Evolutionary conservation across 2,329 filamentous ascomycete genomes (phyloP), one percentile per base, ranked within the genome.

Genomic region (Fusarium sp.): DNA sequence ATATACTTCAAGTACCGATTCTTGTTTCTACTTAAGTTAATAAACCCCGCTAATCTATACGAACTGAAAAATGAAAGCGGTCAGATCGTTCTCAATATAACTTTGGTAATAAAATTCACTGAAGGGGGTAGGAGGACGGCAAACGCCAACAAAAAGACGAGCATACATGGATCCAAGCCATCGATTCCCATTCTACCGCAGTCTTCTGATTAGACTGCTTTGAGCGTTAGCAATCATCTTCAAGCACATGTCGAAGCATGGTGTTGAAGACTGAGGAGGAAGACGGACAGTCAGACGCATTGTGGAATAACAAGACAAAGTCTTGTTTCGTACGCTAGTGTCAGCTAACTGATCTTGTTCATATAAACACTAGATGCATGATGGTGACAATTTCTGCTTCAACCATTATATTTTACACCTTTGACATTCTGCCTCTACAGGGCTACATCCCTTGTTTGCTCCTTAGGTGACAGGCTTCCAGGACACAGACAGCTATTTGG

Each of bases 401-500:
- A 36, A 14, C n/a, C 38, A 56, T 18, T 28, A 57, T 36, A 42
- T 35, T 42, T 44, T 28, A 42, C 49, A 44, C 48, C 24, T 26
- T 26, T 15, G 7, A 35, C 38, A 28, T 56, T 18, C 28, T 33
- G 6, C 20, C 28, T n/a, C 15, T 26, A 35, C 15, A 56, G 11
- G n/a, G 38, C n/a, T 36, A 18, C 36, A 28, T 14, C 17, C 28
- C 15, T 31, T 61, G 28, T 18, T 39, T 20, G 20, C 48, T 41
- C n/a, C 28, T 55, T 24, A 24, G 26, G 35, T 38, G 33, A 18
- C 49, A 52, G 33, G 49, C 26, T 33, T 31, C 35, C 14, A 36
- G n/a, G 35, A 17, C n/a, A 26, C 17, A 7, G 14, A 52, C 69
- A 56, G 59, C 45, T 63, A 62, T 67, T 75, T 77, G 59, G 77